phyloP scores from a whole-genome alignment of 345 rosid species.

The Camelina laxa region DNA sequence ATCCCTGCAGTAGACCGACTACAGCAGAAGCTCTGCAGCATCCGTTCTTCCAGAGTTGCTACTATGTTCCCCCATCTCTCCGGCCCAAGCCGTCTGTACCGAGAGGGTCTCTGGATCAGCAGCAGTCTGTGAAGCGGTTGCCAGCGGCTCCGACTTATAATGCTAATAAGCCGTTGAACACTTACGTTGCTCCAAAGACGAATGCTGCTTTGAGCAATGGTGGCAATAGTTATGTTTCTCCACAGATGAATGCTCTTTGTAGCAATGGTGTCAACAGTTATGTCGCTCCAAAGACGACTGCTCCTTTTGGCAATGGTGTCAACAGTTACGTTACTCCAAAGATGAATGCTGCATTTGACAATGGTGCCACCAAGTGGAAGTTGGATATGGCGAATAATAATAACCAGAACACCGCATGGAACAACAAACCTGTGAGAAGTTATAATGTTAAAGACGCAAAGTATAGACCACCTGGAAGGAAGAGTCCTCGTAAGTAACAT shows the following conservation, averaged over 20 bases:
- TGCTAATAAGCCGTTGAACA: slow-evolving; percentile 46
- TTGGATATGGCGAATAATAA: slow-evolving; percentile 63
- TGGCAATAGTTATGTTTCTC: slow-evolving; percentile 26
- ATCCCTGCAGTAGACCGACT: slow-evolving; percentile 83
- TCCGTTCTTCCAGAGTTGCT: slow-evolving; percentile 95
- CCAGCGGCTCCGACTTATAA: slow-evolving; percentile 50
- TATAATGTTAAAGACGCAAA: slow-evolving; percentile 51
- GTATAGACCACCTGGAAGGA: slow-evolving; percentile 79
- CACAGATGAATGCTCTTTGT: slow-evolving; percentile 18
- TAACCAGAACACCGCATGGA: slow-evolving; percentile 57
- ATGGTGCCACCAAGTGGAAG: slow-evolving; percentile 64
- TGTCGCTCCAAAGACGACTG: slow-evolving; percentile 50
- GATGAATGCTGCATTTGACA: slow-evolving; percentile 50
- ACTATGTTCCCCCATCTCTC: slow-evolving; percentile 86
- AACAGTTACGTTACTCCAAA: slow-evolving; percentile 54
- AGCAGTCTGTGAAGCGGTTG: slow-evolving; percentile 49
- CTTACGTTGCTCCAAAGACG: slow-evolving; percentile 54
- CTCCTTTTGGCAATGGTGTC: slow-evolving; percentile 51
- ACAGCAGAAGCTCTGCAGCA: slow-evolving; percentile 93
- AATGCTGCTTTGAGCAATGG: slow-evolving; percentile 57
- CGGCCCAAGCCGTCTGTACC: slow-evolving; percentile 56
- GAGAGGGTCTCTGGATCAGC: slow-evolving; percentile 58
- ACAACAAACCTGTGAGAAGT: slow-evolving; percentile 51
- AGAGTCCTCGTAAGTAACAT: slow-evolving; percentile 69
- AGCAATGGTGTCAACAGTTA: slow-evolving; percentile 54